A percentile compares a stretch with the other conserved stretches of the same genome.
Evolutionary conservation across 805 yeast genomes (phyloP).

Genomic region (Pichia nakasei): DNA sequence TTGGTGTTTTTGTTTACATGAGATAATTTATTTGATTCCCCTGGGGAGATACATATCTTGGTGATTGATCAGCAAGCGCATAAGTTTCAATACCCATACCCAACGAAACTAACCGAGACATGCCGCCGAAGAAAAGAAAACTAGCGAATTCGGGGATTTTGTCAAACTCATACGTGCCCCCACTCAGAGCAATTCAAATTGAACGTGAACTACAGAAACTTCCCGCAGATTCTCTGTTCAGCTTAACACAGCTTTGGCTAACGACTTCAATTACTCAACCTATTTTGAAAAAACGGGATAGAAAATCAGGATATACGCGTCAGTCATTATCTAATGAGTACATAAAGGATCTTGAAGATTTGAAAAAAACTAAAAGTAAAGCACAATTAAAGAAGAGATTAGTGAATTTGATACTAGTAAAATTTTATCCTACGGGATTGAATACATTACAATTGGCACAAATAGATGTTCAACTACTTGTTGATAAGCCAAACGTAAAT

Average conservation of each 20-base stretch:
- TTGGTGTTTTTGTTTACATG: too few relatives aligned
- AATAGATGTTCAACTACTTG: slow-evolving; percentile 54
- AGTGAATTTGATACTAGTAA: slow-evolving; percentile 38
- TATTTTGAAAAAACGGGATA: slow-evolving; percentile 14
- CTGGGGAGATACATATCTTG: too few relatives aligned
- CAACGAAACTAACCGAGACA: too few relatives aligned
- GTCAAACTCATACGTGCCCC: slow-evolving; percentile 28
- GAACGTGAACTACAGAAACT: slow-evolving; percentile 22
- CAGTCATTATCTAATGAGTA: slow-evolving; percentile 13
- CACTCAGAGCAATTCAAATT: slow-evolving; percentile 15
- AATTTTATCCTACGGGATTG: slow-evolving; percentile 48
- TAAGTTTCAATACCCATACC: too few relatives aligned
- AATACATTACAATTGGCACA: slow-evolving; percentile 63
- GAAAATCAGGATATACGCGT: slow-evolving; percentile 14
- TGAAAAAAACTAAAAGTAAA: slow-evolving; percentile 6
- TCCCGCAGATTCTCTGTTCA: slow-evolving; percentile 23
- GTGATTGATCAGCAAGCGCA: too few relatives aligned
- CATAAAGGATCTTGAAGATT: slow-evolving; percentile 4
- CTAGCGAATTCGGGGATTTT: slow-evolving; percentile 19
- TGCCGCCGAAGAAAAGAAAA: slow-evolving; percentile 1
- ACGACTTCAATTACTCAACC: slow-evolving; percentile 25
- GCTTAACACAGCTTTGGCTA: slow-evolving; percentile 27
- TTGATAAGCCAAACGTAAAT: slow-evolving; percentile 45
- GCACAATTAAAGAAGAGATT: slow-evolving; percentile 22
- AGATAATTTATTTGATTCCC: too few relatives aligned